Base-by-base conservation (phyloP, 768 basidiomycete genomes). In the Tephrocybe sp. region DNA sequence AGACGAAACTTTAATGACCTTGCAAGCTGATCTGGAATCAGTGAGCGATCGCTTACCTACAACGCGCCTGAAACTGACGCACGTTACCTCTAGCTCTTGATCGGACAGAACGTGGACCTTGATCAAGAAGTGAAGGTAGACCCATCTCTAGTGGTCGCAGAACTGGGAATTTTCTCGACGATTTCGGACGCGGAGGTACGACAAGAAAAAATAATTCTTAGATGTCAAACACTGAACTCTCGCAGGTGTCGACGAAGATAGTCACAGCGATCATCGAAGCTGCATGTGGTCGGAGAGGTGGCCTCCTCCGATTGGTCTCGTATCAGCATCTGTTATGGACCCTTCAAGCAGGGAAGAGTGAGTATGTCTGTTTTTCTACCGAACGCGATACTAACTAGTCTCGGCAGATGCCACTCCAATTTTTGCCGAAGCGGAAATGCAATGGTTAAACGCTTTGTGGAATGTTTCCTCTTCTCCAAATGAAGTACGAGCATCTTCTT, bases 281-380 rank as follows among this genome's bases (percentile, higher is more conserved):
- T 9, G 70, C 74, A 22, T 70, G 70, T 28, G 60, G 38, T 27
- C 47, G 68, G 31, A 61, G 62, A 6, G 44, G 54, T 18, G 59
- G 57, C 19, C 60, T 87, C 9, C 52, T 65, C 19, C 77, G 75
- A 47, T 63, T 86, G 28, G 66, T 77, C 11, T 61, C 72, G 0
- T 83, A 83, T 57, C 81, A 80, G 53, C 83, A 84, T 53, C 63
- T 82, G n/a, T 32, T 75, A 25, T 87, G 85, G 86, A 52, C 67
- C 8, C 51, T 63, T 16, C 70, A 76, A 24, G 68, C 67, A 5
- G 63, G 55, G 25, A 58, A 64, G 54, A 59, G 86, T 86, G 54
- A 39, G 21, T 19, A 4, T 26, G 27, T 49, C 24, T 42, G 28
- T 31, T 2, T 9, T 11, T 13, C 34, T 24, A 15, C 31, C 16